Conservation (phyloP, 352 stramenopile species). For the Peronospora belbahrii region DNA sequence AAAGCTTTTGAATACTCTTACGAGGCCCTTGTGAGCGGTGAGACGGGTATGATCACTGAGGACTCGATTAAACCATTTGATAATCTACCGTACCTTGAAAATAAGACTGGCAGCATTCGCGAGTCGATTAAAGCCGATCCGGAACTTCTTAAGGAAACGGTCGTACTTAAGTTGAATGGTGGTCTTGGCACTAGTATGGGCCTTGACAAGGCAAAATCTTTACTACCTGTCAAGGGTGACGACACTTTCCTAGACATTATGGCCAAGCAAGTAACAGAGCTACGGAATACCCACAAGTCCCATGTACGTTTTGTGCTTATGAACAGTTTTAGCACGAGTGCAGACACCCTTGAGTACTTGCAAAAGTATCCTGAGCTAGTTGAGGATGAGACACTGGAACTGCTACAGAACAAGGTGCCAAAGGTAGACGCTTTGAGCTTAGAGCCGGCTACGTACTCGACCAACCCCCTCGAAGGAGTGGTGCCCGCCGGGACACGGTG, state of each 20-base stretch:
- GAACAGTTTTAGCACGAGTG: conserved; percentile 85
- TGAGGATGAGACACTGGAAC: conserved; percentile 93
- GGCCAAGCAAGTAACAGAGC: conserved; percentile 90
- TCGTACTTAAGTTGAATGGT: conserved; percentile 85
- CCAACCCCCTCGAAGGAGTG: conserved; percentile 80
- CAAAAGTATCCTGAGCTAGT: conserved; percentile 87
- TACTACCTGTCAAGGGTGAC: conserved; percentile 90
- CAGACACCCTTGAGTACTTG: conserved; percentile 82
- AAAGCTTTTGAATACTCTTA: conserved; percentile 97
- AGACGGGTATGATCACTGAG: conserved; percentile 96
- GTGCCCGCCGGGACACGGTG: conserved; percentile 80
- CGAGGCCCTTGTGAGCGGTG: conserved; percentile 89
- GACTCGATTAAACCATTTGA: conserved; percentile 85
- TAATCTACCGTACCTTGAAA: conserved; percentile 74
- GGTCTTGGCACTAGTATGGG: conserved; percentile 84
- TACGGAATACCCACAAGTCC: conserved; percentile 90
- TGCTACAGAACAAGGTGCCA: conserved; percentile 98
- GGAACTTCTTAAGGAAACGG: conserved; percentile 71
- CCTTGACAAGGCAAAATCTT: conserved; percentile 93
- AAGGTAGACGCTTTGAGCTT: conserved; percentile 90
- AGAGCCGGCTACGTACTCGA: conserved; percentile 42
- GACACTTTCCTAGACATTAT: conserved; percentile 91
- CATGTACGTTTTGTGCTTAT: conserved; percentile 88
- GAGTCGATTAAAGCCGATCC: conserved; percentile 65
- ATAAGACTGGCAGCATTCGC: conserved; percentile 66